These are phyloP conservation scores for Penicillium argentinense DNA, from an alignment of 495 filamentous ascomycete species.

Conservation along the genomic window DNA sequence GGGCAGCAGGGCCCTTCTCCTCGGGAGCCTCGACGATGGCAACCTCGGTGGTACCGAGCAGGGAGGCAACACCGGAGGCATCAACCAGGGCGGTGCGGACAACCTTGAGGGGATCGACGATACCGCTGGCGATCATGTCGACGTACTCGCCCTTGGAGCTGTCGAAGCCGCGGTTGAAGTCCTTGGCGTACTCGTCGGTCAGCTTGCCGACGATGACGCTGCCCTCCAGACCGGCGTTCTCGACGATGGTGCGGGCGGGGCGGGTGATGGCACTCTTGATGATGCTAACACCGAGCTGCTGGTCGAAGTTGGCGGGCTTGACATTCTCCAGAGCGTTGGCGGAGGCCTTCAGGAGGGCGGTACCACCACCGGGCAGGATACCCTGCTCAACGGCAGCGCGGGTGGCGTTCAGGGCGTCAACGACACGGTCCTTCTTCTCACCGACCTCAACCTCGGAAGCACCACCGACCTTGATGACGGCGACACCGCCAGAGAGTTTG, in stretches of 20 bases:
- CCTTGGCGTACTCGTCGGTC: constrained; percentile 83
- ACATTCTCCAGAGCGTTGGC: constrained; percentile 79
- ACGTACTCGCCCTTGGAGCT: constrained; percentile 95
- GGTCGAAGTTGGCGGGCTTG: constrained; percentile 94
- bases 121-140: constrained; percentile 96
- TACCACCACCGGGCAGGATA: constrained; percentile 97
- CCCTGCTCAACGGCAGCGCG: constrained; percentile 98
- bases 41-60: constrained; percentile 97
- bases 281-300: constrained; percentile 96
- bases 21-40: constrained; percentile 95
- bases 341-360: constrained; percentile 94
- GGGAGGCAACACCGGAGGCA: constrained; percentile 92
- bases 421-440: constrained; percentile 99
- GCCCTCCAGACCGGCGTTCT: constrained; percentile 96
- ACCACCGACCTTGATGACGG: constrained; percentile 98
- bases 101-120: constrained; percentile 98
- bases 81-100: constrained; percentile 94
- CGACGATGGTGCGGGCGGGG: constrained; percentile 90
- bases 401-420: constrained; percentile 97
- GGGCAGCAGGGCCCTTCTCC: constrained; percentile 71
- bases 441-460: constrained; percentile 96
- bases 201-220: constrained; percentile 97
- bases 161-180: constrained; percentile 99
- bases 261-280: constrained; percentile 96
- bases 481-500: constrained; percentile 98